Base-by-base conservation (phyloP, 768 basidiomycete genomes). In the Auricularia sp. region DNA sequence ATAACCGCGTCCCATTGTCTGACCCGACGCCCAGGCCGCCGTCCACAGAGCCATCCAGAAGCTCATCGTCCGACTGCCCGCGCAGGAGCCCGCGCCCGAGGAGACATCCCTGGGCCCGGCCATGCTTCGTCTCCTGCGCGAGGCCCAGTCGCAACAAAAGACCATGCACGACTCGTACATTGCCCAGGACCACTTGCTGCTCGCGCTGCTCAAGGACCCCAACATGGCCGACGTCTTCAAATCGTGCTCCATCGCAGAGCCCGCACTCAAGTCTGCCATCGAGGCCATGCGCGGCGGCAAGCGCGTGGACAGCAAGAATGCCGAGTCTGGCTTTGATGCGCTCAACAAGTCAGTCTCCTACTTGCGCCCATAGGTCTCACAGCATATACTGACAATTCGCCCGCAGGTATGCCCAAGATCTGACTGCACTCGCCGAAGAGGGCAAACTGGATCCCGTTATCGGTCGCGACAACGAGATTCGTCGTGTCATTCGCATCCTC, bases 381-480 rank as follows among this genome's bases (percentile, higher is more conserved):
- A 42, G 29, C 29, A 42, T 42, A 14, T 42, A 14, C 39, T 42
- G 39, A 42, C 39, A 4, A 14, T 42, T 8, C 39, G 39, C 7
- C 16, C 47, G 21, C 42, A 68, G 68, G 60, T 93, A 92, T 71
- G 91, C 91, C 1, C 76, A 88, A 14, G 93, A 97, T 73, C 77
- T 96, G 59, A 97, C 94, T 0, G 80, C 88, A 3, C 79, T 95
- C 2, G 94, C 94, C 36, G 87, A 88, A 72, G 90, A 92, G 72
- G 93, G 94, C 11, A 95, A 95, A 73, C 84, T 96, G n/a, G 94
- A 97, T 73, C 94, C 94, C 3, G 91, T 94, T 34, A 92, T 97
- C 64, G 93, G 94, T 12, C 84, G 93, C 62, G 93, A 95, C 73
- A 88, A 93, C 68, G 93, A 95, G 73, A 94, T 97, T 68, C 83